A percentile compares a stretch with the other conserved stretches of the same genome.
phyloP scores from a whole-genome alignment of 257 asterid species.

The Solanum okadae region DNA sequence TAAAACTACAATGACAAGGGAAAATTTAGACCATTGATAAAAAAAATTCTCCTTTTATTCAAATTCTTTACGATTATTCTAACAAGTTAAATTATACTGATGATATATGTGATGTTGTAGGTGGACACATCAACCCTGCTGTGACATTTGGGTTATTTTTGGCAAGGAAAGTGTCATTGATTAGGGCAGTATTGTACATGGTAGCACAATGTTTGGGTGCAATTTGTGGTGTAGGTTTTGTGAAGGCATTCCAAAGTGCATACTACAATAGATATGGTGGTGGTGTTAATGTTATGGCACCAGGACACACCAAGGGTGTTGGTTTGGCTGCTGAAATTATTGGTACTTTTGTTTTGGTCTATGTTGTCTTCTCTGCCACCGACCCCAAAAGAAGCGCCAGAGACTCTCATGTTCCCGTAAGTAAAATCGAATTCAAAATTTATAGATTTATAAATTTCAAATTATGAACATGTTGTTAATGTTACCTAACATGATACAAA shows the following conservation, averaged over 20 bases:
- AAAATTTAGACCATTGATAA: background rate
- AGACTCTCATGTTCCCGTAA: slow-evolving; percentile 78
- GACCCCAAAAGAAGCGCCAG: slow-evolving; percentile 71
- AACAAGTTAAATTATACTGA: background rate
- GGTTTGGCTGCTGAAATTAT: slow-evolving; percentile 73
- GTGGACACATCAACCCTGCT: slow-evolving; percentile 59
- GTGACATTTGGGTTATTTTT: slow-evolving; percentile 65
- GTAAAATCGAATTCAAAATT: background rate
- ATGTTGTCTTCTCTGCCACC: slow-evolving; percentile 75
- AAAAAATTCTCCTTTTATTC: no score
- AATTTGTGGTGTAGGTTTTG: slow-evolving; percentile 68
- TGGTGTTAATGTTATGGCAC: slow-evolving; percentile 46
- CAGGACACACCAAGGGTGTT: slow-evolving; percentile 44
- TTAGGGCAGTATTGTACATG: slow-evolving; percentile 55
- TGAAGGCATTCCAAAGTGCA: slow-evolving; percentile 55
- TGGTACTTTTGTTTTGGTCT: slow-evolving; percentile 72
- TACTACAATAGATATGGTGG: slow-evolving; percentile 45
- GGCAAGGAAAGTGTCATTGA: slow-evolving; percentile 58
- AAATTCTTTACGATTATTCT: background rate
- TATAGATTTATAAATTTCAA: background rate
- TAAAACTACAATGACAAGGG: background rate
- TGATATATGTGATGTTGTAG: background rate
- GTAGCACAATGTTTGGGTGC: slow-evolving; percentile 71
- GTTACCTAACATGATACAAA: background rate
- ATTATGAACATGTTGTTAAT: background rate